Conservation (phyloP, 2,329 filamentous ascomycete species). For the Stachybotrys chlorohalonatus region DNA sequence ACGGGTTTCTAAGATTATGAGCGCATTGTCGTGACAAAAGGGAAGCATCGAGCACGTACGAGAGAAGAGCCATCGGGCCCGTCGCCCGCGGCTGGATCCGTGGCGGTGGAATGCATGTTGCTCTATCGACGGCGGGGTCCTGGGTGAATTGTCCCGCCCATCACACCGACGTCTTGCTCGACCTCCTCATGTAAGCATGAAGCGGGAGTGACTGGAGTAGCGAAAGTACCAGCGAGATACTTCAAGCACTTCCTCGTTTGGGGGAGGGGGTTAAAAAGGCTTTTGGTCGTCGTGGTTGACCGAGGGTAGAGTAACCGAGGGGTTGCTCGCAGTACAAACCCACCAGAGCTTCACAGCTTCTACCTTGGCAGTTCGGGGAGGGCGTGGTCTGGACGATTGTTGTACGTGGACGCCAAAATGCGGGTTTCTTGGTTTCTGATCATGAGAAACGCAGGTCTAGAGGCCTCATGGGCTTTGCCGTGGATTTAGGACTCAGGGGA, state of each 20-base stretch:
- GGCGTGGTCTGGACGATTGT: background rate
- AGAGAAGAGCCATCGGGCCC: constrained; percentile 71
- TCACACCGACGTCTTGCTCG: constrained; percentile 22
- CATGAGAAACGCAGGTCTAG: no score
- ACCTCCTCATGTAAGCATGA: constrained; percentile 18
- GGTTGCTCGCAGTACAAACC: background rate
- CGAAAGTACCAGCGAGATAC: background rate
- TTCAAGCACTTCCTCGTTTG: background rate
- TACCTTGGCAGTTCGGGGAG: background rate
- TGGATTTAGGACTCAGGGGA: background rate
- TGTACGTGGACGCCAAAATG: background rate
- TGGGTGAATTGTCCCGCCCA: constrained; percentile 19
- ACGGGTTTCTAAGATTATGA: constrained; percentile 57
- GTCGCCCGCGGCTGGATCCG: constrained; percentile 28
- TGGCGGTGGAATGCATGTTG: constrained; percentile 14
- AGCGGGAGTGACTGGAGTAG: background rate
- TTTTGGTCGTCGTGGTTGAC: background rate
- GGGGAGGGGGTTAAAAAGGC: no score
- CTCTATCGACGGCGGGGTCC: constrained; percentile 18
- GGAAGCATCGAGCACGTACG: constrained; percentile 33
- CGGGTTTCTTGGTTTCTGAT: no score
- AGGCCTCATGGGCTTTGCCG: background rate
- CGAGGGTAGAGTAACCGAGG: background rate
- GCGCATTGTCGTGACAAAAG: constrained; percentile 9
- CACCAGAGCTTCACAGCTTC: background rate